Conservation (phyloP, 2,329 filamentous ascomycete genomes). For the Coccinonectria pachysandricola region DNA sequence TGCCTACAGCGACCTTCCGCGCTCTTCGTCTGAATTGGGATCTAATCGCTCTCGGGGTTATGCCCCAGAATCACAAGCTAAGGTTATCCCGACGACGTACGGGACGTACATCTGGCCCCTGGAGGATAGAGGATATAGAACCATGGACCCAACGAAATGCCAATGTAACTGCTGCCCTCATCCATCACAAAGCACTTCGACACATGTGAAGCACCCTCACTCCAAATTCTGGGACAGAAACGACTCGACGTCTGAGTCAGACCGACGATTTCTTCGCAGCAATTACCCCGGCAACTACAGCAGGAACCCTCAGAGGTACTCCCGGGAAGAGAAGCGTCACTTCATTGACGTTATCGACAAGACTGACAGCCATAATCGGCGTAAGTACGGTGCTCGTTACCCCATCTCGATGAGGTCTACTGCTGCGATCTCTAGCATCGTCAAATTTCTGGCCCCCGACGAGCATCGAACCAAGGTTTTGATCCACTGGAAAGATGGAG, state of each 20-base stretch:
- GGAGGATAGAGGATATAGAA: conserved; percentile 9
- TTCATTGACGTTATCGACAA: conserved; percentile 14
- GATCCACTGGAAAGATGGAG: not conserved
- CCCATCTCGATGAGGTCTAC: conserved; percentile 10
- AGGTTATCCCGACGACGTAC: conserved; percentile 5
- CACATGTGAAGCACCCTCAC: conserved; percentile 4
- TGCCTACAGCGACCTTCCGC: no score
- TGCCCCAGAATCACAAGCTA: not conserved
- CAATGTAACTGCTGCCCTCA: conserved; percentile 16
- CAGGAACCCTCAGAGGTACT: not conserved
- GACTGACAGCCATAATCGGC: conserved; percentile 6
- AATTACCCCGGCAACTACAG: conserved; percentile 1
- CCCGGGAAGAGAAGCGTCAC: not conserved
- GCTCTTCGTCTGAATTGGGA: no score
- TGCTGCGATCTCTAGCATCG: conserved; percentile 10
- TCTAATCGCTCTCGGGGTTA: no score
- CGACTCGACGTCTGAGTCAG: conserved; percentile 1
- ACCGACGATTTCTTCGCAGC: conserved; percentile 1
- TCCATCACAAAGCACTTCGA: conserved; percentile 8
- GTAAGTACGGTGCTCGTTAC: conserved; percentile 10
- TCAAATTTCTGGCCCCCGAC: conserved; percentile 10
- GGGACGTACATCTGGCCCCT: conserved; percentile 14
- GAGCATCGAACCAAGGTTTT: not conserved
- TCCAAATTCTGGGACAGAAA: not conserved
- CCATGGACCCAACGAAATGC: conserved; percentile 12